Base-by-base conservation (phyloP, 108 stramenopile genomes). In the Epithemia pelagica region DNA sequence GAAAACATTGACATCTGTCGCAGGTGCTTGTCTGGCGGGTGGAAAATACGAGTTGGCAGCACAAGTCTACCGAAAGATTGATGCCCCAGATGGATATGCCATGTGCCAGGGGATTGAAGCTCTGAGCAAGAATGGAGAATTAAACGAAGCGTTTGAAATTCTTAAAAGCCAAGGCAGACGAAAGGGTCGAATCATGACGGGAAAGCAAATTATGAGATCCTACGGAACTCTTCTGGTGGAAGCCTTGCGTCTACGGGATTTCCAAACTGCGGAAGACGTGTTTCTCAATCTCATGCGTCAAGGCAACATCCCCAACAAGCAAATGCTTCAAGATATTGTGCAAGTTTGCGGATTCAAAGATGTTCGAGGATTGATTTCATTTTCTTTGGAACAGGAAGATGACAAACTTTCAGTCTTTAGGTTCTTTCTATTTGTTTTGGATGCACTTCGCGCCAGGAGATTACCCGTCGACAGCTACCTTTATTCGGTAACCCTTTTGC, bases 1-100 rank as follows among this genome's bases (percentile, higher is more conserved):
- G 62, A 90, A 88, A 55, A 91, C 93, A 0, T 65, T 91, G 68
- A 94, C 90, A 20, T 84, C 91, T 7, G 69, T 89, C 0, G 81
- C 89, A 74, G 83, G 88, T 62, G 91, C 91, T 5, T 92, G 91
- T 62, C 71, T 92, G 32, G 65, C 86, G 30, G 73, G 82, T 3
- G 69, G 64, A 30, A 77, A 82, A 61, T 75, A 75, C 25, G 73
- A 82, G 31, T 70, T 86, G 10, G 91, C 91, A 23, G 76, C 65
- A 33, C 82, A 86, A 52, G 75, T 92, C 23, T 92, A 80, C 62
- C 60, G 60, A 26, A 73, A 78, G 32, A 86, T 92, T 10, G 78
- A 81, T 29, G 80, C 82, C 55, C 88, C 88, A 15, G 91, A 92
- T 67, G 76, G 84, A 19, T 78, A 85, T 60, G 86, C 91, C 3